These are phyloP conservation scores for Lepidium africanum DNA, from an alignment of 345 rosid genomes.

Conservation along the genomic window DNA sequence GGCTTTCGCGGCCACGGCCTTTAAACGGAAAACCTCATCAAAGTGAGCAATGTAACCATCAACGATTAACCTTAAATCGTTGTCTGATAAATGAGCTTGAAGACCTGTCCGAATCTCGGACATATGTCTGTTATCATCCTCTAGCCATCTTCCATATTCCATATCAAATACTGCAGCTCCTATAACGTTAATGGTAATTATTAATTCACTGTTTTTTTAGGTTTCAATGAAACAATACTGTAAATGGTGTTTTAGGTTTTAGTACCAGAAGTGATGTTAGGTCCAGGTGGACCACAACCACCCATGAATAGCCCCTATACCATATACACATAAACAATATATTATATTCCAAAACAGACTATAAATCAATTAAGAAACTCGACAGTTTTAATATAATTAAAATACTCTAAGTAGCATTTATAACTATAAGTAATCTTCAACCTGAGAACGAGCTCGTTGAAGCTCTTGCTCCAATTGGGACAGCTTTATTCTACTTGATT, in stretches of 20 bases:
- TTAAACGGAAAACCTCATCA: slow-evolving; percentile 78
- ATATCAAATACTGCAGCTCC: slow-evolving; percentile 89
- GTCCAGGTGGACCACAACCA: slow-evolving; percentile 63
- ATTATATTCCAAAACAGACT: neutral
- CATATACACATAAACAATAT: slow-evolving; percentile 3
- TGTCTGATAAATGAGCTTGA: slow-evolving; percentile 67
- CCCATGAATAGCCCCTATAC: slow-evolving; percentile 77
- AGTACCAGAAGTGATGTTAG: slow-evolving; percentile 76
- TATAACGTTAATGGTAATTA: slow-evolving; percentile 12
- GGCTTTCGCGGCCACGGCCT: slow-evolving; percentile 57
- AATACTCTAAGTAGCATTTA: neutral
- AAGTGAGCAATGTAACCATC: slow-evolving; percentile 79
- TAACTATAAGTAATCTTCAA: neutral
- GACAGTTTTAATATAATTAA: neutral
- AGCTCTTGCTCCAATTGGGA: slow-evolving; percentile 91
- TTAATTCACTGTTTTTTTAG: neutral
- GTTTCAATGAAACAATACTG: neutral
- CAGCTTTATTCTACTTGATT: slow-evolving; percentile 83
- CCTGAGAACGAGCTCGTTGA: slow-evolving; percentile 95
- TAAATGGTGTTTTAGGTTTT: slow-evolving; percentile 17
- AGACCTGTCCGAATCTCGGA: slow-evolving; percentile 70
- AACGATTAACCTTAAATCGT: slow-evolving; percentile 59
- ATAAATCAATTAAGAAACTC: neutral
- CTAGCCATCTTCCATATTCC: slow-evolving; percentile 94
- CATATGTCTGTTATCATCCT: slow-evolving; percentile 80